Evolutionary conservation across 2,329 filamentous ascomycete species (phyloP), one percentile per base, ranked within the genome.

Genomic region (Colletotrichum endophyticum): DNA sequence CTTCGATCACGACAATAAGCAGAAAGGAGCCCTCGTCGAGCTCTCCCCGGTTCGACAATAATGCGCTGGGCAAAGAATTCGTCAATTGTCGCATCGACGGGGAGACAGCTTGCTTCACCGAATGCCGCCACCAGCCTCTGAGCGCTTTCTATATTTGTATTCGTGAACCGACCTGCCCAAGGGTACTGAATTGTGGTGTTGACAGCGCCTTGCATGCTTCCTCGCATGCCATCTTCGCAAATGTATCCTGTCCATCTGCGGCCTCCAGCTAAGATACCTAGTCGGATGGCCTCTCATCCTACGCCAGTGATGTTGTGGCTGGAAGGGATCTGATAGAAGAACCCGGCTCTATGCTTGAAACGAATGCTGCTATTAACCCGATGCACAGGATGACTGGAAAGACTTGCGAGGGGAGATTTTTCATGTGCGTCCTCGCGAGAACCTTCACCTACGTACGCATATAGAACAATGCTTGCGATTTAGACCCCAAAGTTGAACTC

Each of bases 401-500:
- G 4, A 53, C 44, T 22, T 53, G 44, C 4, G n/a, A 53, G 16
- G 25, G 9, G 59, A 22, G 16, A 62, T 62, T 25, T 16, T 64
- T 28, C 32, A 44, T 32, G 44, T 28, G 66, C 44, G 16, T 13
- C 27, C 7, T 53, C 44, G 44, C 27, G 66, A 27, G 27, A 22
- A 32, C 66, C 32, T 36, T 36, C 15, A 16, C 30, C 13, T 36
- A 36, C 66, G 19, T 68, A 68, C 22, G n/a, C 49, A n/a, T 59
- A 68, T 30, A 68, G 19, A 27, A 32, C 28, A 15, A 56, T 28
- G 1, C 30, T 63, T 22, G 13, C 13, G 27, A 15, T 19, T 36
- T 74, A 86, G 4, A 86, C 84, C 12, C 85, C 85, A n/a, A 81
- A 86, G 19, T 80, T 80, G 75, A 87, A 86, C 74, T 87, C 85